Base-by-base conservation (phyloP, 116 monocot species). In the Posidonia oceanica region DNA sequence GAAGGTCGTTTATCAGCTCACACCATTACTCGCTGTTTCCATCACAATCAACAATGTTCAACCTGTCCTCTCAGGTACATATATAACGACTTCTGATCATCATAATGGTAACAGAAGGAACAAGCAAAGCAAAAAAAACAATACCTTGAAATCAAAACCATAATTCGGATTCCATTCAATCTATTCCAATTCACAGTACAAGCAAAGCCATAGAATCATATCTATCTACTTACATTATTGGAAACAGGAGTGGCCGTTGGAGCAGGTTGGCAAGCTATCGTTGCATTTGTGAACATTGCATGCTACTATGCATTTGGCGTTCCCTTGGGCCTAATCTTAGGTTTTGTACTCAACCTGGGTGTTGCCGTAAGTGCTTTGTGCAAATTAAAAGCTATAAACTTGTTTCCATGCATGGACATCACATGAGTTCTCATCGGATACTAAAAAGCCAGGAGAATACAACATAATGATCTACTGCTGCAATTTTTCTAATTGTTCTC, bases 21-120 rank as follows among this genome's bases (percentile, higher is more conserved):
- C 84, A n/a, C 29, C 62, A 38, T 60, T 87, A 14, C 41, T 91
- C 59, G 90, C 90, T 20, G 63, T 84, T 40, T 74, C 90, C 63
- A 82, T 84, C 16, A 69, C 84, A 40, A 80, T 87, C 65, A 91
- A 87, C 69, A 91, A 83, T 39, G 80, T 91, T 39, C 90, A 91
- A 61, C 87, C 87, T 4, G 72, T 91, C 20, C 87, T 91, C 64
- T 87, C 90, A 64, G 87, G 87, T 91, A 53, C 7, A 41, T 17
- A 44, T 17, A 6, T 5, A 64, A 39, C n/a, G 3, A 21, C 22
- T 21, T 6, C 14, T 36, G 16, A 11, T 1, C 22, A 20, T 21
- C 61, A 1, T 29, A 29, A 29, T 29, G 29, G 29, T 29, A 29
- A 29, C 29, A 29, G n/a, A n/a, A 29, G 29, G 29, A 29, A 29